Evolutionary conservation across 768 basidiomycete species (phyloP), one percentile per base, ranked within the genome.

Genomic region (Phanerochaete carnosa): DNA sequence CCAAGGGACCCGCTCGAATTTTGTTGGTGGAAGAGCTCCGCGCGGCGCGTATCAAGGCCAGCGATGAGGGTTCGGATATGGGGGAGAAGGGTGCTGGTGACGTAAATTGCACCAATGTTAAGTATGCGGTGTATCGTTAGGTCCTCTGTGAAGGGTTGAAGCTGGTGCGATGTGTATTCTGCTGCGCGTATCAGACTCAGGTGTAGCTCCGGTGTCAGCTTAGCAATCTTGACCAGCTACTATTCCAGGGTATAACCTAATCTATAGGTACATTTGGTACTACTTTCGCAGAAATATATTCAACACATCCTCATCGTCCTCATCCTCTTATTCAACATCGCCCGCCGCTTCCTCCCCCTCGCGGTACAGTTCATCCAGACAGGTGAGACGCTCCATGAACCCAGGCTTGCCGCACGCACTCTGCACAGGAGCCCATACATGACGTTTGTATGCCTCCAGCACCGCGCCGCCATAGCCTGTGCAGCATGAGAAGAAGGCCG

Each of bases 391-490:
- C 68, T 84, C 81, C n/a, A 87, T 72, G 65, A 74, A 82, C 23
- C 95, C 95, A 53, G 25, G 75, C 64, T 97, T 93, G 64, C 94
- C 92, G 72, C 94, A 95, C 3, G 90, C 95, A 61, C 83, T 76
- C 22, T 89, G 70, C 16, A 98, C 72, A 86, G 95, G 88, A 16
- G 78, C 79, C 66, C 94, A 94, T 0, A 95, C 94, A 29, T 87
- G 77, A n/a, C 74, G 75, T 65, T 89, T 86, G 71, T 98, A 99
- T 12, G 87, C 90, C n/a, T 82, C 74, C 32, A 98, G 62, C 60
- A 94, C 93, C 23, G 79, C 80, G 64, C 90, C 86, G 57, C 90
- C 91, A 69, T 97, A 99, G 0, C 93, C 97, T 1, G 95, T 96
- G 71, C 96, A 99, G 57, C 80, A 77, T 57, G 88, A 83, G 70